phyloP scores from a whole-genome alignment of 495 filamentous ascomycete genomes.

The Xylaria intraflava region DNA sequence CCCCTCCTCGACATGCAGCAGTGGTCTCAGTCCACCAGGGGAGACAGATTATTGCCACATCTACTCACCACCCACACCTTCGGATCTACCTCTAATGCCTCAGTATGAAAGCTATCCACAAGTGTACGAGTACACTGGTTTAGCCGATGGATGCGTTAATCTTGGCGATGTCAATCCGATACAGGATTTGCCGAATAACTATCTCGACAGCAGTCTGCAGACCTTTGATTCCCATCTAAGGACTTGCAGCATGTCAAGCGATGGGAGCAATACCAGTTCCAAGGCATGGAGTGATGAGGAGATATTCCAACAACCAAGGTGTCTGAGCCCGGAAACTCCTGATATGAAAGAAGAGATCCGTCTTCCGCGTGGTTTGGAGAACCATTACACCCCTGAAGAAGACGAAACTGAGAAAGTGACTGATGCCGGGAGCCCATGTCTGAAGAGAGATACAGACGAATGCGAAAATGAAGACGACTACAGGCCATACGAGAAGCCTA shows the following conservation, averaged over 20 bases:
- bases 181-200: conserved; percentile 23
- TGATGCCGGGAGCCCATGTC: conserved; percentile 8
- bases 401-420: conserved; percentile 8
- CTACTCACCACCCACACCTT: conserved; percentile 29
- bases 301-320: background rate
- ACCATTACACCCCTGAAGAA: conserved; percentile 13
- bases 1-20: conserved; percentile 32
- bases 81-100: conserved; percentile 22
- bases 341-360: conserved; percentile 29
- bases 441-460: conserved; percentile 7
- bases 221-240: conserved; percentile 15
- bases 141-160: conserved; percentile 31
- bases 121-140: conserved; percentile 24
- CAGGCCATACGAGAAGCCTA: conserved; percentile 15
- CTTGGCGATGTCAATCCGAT: conserved; percentile 33
- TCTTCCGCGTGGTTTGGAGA: conserved; percentile 12
- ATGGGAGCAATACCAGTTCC: conserved; percentile 11
- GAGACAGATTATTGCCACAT: conserved; percentile 33
- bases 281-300: conserved; percentile 12
- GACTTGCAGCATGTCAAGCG: conserved; percentile 24
- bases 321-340: conserved; percentile 20
- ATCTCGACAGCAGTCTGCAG: conserved; percentile 22
- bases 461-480: conserved; percentile 21
- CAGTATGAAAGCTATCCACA: conserved; percentile 22
- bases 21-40: conserved; percentile 29